A percentile compares a stretch with the other conserved stretches of the same genome.
These are phyloP conservation scores for Agastache rugosa DNA, from an alignment of 257 asterid genomes.

Conservation along the genomic window DNA sequence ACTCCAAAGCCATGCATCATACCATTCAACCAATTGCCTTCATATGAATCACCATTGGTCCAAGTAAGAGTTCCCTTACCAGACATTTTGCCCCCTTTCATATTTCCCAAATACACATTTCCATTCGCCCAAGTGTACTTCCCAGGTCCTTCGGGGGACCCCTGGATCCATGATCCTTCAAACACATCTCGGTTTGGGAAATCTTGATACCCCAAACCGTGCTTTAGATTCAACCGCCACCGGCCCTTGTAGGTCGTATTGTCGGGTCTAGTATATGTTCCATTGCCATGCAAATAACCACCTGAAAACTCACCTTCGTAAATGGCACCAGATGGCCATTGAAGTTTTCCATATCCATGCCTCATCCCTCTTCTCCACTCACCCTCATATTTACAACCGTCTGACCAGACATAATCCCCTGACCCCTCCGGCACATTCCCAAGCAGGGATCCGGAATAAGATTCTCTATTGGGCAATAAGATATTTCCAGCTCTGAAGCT, in stretches of 20 bases:
- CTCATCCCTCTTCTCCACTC: slow-evolving; percentile 96
- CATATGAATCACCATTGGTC: slow-evolving; percentile 80
- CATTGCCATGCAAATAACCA: slow-evolving; percentile 81
- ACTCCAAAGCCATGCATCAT: slow-evolving; percentile 93
- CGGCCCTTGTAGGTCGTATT: slow-evolving; percentile 72
- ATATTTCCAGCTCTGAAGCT: slow-evolving; percentile 55
- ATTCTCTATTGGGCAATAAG: slow-evolving; percentile 62
- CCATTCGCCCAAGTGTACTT: slow-evolving; percentile 90
- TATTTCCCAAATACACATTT: slow-evolving; percentile 82
- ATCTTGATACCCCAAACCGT: slow-evolving; percentile 85
- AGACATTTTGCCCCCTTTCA: slow-evolving; percentile 86
- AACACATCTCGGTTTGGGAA: slow-evolving; percentile 77
- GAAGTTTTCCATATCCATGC: slow-evolving; percentile 79
- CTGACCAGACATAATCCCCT: slow-evolving; percentile 81
- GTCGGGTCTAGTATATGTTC: slow-evolving; percentile 60
- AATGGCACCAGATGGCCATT: slow-evolving; percentile 81
- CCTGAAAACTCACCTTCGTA: slow-evolving; percentile 93
- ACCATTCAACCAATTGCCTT: slow-evolving; percentile 84
- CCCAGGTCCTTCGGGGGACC: slow-evolving; percentile 91
- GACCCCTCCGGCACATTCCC: slow-evolving; percentile 79
- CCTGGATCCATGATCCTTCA: slow-evolving; percentile 98
- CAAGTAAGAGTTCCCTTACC: slow-evolving; percentile 97
- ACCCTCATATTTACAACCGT: slow-evolving; percentile 90
- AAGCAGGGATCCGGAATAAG: slow-evolving; percentile 67
- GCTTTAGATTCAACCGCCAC: slow-evolving; percentile 87